Percentiles rank a stretch among this genome's conserved stretches.
Conservation (phyloP, 1,284 basidiomycete species). For the Cerrena zonata region DNA sequence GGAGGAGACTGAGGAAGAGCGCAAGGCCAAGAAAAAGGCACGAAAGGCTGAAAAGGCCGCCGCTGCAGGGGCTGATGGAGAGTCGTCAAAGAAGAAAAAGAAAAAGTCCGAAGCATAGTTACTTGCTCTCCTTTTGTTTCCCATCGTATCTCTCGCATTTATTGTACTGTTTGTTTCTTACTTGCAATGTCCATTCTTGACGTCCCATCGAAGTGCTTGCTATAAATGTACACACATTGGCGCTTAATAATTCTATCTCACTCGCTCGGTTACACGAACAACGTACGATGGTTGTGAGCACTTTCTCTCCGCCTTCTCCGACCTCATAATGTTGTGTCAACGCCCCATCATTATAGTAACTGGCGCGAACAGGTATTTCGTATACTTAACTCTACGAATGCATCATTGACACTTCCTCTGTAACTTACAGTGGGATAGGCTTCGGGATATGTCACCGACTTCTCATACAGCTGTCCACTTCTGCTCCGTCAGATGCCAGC, state of each 20-base stretch:
- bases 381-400: background rate
- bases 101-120: conserved; percentile 52
- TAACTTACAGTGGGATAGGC: conserved; percentile 65
- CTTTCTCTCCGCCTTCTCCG: background rate
- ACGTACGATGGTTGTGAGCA: background rate
- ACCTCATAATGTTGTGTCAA: conserved; percentile 18
- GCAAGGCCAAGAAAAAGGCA: conserved; percentile 62
- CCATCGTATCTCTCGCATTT: conserved; percentile 6
- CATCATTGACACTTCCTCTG: conserved; percentile 1
- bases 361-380: conserved; percentile 59
- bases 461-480: conserved; percentile 59
- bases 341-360: conserved; percentile 59
- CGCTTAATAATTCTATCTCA: background rate
- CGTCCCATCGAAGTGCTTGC: background rate
- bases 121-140: background rate
- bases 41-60: conserved; percentile 67
- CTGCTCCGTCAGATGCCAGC: conserved; percentile 42
- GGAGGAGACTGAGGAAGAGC: conserved; percentile 67
- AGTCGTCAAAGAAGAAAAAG: conserved; percentile 63
- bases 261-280: too few relatives aligned
- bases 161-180: conserved; percentile 5
- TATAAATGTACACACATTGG: background rate
- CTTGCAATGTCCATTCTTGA: conserved; percentile 1
- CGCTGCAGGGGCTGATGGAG: conserved; percentile 36
- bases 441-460: conserved; percentile 81